Evolutionary conservation across 2,329 filamentous ascomycete species (phyloP).

Genomic region (Calcarisporium arbuscula): DNA sequence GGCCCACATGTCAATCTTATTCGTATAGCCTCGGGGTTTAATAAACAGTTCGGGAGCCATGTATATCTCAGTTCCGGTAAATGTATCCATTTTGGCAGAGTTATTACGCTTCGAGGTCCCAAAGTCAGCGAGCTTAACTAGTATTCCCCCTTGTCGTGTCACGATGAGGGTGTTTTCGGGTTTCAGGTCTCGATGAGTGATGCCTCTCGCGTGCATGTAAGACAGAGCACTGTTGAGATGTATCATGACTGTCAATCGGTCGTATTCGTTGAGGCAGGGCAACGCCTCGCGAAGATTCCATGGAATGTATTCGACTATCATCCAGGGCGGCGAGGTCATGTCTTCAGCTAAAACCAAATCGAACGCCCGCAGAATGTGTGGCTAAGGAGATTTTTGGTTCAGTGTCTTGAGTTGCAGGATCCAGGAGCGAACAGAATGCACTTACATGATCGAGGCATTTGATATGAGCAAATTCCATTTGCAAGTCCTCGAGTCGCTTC

Average conservation of each 20-base stretch:
- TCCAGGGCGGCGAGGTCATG: conserved; percentile 6
- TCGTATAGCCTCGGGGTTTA: conserved; percentile 3
- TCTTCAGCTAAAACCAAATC: conserved; percentile 7
- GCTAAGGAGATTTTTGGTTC: too few species aligned
- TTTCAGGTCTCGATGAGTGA: conserved; percentile 4
- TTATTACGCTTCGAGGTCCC: conserved; percentile 5
- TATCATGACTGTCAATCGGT: conserved; percentile 1
- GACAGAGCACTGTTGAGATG: conserved; percentile 5
- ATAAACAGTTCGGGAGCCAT: conserved; percentile 8
- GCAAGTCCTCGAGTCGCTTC: conserved; percentile 5
- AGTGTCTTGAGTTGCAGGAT: too few species aligned
- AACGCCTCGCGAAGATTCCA: conserved; percentile 4
- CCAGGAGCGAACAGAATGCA: too few species aligned
- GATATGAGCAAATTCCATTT: conserved; percentile 5
- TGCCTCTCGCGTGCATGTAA: conserved; percentile 4
- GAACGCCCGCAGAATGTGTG: conserved; percentile 7
- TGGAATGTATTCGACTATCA: conserved; percentile 9
- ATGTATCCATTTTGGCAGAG: conserved; percentile 5
- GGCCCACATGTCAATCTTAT: conserved; percentile 8
- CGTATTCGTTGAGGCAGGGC: not conserved
- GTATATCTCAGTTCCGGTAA: conserved; percentile 8
- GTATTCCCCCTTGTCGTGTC: not conserved
- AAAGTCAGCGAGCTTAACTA: conserved; percentile 6
- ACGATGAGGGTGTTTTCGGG: conserved; percentile 5
- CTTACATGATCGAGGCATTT: conserved; percentile 9